Evolutionary conservation across 2,329 filamentous ascomycete species (phyloP).

Genomic region (Chrysoporthe austroafricana): DNA sequence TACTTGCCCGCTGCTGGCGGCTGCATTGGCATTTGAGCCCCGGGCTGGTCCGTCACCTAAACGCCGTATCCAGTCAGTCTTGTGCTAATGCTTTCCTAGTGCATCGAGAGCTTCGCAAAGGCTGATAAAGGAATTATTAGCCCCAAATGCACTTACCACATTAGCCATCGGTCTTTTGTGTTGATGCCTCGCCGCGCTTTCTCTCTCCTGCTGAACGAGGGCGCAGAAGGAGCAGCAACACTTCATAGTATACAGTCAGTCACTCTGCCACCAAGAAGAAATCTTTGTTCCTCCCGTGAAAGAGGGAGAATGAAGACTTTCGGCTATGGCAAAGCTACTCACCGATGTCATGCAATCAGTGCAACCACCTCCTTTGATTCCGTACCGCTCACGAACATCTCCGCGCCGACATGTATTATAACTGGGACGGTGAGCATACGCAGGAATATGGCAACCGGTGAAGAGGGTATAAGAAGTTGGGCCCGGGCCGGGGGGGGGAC

Average conservation of each 20-base stretch:
- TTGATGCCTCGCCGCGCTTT: constrained; percentile 11
- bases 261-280: neutral
- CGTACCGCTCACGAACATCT: constrained; percentile 16
- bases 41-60: constrained; percentile 5
- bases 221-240: constrained; percentile 25
- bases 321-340: neutral
- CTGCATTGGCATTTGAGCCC: constrained; percentile 12
- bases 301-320: neutral
- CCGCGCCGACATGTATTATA: constrained; percentile 19
- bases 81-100: neutral
- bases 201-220: constrained; percentile 25
- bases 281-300: neutral
- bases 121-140: neutral
- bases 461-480: neutral
- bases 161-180: neutral
- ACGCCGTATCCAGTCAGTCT: neutral
- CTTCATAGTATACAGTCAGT: neutral
- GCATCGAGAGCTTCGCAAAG: neutral
- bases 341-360: constrained; percentile 22
- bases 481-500: no score
- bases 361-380: constrained; percentile 19
- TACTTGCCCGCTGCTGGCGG: constrained; percentile 1
- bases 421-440: constrained; percentile 6
- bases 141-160: constrained; percentile 6
- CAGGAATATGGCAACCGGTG: neutral